phyloP scores from a whole-genome alignment of 306 rosid species.

The Lathyrus tuberosus region DNA sequence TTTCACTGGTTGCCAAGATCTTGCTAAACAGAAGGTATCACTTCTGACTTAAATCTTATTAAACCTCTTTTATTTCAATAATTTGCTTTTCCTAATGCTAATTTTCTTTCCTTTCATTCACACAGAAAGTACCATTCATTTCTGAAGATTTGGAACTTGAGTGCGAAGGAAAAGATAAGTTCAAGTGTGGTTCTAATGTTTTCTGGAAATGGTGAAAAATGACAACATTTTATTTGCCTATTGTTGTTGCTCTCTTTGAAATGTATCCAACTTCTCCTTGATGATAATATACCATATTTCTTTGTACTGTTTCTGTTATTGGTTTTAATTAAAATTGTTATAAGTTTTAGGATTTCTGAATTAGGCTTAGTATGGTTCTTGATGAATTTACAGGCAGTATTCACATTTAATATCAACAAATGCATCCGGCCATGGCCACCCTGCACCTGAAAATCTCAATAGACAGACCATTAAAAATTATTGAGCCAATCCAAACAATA shows the following conservation, averaged over 20 bases:
- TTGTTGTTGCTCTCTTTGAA: conserved; percentile 24
- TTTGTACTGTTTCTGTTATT: not conserved
- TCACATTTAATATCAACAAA: too few species aligned
- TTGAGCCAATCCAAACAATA: too few species aligned
- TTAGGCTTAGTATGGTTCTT: too few species aligned
- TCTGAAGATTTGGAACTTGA: conserved; percentile 81
- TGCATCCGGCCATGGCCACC: too few species aligned
- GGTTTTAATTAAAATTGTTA: not conserved
- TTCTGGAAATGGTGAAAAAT: conserved; percentile 95
- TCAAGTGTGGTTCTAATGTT: conserved; percentile 98
- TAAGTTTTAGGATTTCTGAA: not conserved
- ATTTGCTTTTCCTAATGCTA: conserved; percentile 10
- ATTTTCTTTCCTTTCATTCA: not conserved
- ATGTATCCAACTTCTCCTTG: conserved; percentile 36
- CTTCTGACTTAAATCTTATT: conserved; percentile 19
- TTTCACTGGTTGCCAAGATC: conserved; percentile 99
- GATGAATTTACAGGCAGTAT: too few species aligned
- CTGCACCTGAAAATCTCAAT: too few species aligned
- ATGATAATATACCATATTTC: conserved; percentile 4
- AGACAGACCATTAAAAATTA: too few species aligned
- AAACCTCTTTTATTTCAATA: not conserved
- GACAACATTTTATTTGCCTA: not conserved
- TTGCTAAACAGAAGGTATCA: conserved; percentile 87
- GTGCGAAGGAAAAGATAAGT: conserved; percentile 94
- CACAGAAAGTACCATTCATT: conserved; percentile 93